Conservation (phyloP, 352 stramenopile genomes). For the Phytophthora europaea region DNA sequence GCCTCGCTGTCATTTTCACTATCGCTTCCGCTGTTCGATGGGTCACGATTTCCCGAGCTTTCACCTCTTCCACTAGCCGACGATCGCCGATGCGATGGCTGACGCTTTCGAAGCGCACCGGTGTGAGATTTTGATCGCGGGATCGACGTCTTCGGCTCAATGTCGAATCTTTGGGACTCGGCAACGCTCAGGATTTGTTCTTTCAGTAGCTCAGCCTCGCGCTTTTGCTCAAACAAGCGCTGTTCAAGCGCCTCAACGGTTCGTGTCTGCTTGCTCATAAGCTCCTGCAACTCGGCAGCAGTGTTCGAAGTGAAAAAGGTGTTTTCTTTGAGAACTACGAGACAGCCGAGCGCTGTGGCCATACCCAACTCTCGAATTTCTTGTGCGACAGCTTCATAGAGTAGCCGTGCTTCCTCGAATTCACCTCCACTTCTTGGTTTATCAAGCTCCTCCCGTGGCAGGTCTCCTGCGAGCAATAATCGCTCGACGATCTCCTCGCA, state of each 20-base stretch:
- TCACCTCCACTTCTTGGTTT: conserved; percentile 28
- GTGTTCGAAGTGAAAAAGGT: conserved; percentile 74
- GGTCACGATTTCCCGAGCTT: conserved; percentile 21
- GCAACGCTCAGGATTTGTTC: conserved; percentile 45
- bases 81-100: conserved; percentile 9
- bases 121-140: conserved; percentile 46
- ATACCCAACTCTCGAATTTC: conserved; percentile 59
- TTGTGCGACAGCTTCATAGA: conserved; percentile 49
- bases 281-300: conserved; percentile 67
- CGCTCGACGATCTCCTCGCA: conserved; percentile 73
- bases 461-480: conserved; percentile 55
- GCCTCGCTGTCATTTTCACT: conserved; percentile 65
- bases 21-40: conserved; percentile 45
- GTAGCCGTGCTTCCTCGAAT: conserved; percentile 36
- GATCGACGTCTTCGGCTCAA: conserved; percentile 22
- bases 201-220: conserved; percentile 62
- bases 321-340: conserved; percentile 75
- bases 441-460: conserved; percentile 50
- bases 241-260: conserved; percentile 67
- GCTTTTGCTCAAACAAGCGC: conserved; percentile 67
- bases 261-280: conserved; percentile 60
- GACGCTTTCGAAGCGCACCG: conserved; percentile 19
- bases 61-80: conserved; percentile 18
- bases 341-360: conserved; percentile 60
- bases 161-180: conserved; percentile 6